Base-by-base conservation (phyloP, 345 rosid species). In the Hibiscus trionum region DNA sequence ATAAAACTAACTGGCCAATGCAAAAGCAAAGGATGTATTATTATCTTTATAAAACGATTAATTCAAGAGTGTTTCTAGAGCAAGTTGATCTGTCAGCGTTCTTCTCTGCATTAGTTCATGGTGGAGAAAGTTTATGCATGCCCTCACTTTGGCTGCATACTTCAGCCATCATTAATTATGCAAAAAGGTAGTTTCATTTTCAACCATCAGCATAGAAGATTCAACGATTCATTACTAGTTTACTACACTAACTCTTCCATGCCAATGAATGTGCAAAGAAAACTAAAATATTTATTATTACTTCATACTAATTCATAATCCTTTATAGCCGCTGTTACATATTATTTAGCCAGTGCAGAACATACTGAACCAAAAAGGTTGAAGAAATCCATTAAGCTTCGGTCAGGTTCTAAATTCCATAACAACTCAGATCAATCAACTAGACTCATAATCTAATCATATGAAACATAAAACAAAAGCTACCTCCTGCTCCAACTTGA, bases 401-500 rank as follows among this genome's bases (percentile, higher is more conserved):
- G 0, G 24, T 12, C 31, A 21, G 21, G 59, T 67, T 47, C 68
- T 33, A 19, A 46, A 39, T 21, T 26, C 46, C 69, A 61, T 61
- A 14, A 21, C 24, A 21, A 47, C 12, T 39, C 52, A 4, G 11
- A 64, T 58, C 60, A 4, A 60, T 11, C 44, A 73, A 19, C 61
- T 57, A 47, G 65, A 42, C 24, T 12, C 8, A 37, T 69, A 60
- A 35, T 21, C 69, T 55, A 63, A 2, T 6, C 21, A 63, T 33
- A 11, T 26, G 37, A 33, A 53, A n/a, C 24, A 61, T 46, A 66
- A 56, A 77, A 61, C 14, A 29, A 44, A 80, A 46, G 49, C 50
- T 80, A 95, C 99, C 97, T 95, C 99, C 81, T 95, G 99, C 85
- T 95, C 97, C 69, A 95, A 83, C 87, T 95, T 95, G 89, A 95